phyloP scores from a whole-genome alignment of 192 early-diverging fungal species.

The Backusella mclennaniae region DNA sequence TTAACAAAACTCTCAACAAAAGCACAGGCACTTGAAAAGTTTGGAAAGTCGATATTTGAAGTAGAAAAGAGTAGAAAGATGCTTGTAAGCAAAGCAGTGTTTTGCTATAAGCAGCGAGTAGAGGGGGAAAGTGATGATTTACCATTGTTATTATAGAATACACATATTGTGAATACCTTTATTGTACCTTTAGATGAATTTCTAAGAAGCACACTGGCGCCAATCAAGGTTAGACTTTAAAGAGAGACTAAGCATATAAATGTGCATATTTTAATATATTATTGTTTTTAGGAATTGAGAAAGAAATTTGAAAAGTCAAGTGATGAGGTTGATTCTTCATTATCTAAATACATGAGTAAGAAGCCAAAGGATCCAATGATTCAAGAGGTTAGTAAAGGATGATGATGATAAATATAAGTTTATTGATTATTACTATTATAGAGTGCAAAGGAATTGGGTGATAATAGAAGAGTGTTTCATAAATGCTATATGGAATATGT shows the following conservation, averaged over 20 bases:
- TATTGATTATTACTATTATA: constrained; percentile 18
- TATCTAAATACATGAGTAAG: constrained; percentile 61
- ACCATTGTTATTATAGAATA: constrained; percentile 36
- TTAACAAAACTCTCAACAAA: not conserved
- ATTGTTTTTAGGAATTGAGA: constrained; percentile 46
- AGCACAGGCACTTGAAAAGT: constrained; percentile 53
- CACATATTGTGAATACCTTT: constrained; percentile 68
- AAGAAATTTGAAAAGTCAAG: constrained; percentile 60
- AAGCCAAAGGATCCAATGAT: constrained; percentile 57
- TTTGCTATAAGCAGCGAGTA: not conserved
- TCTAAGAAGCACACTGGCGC: constrained; percentile 50
- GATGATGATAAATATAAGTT: not conserved
- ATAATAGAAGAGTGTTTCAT: constrained; percentile 62
- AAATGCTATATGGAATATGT: constrained; percentile 61
- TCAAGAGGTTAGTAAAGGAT: constrained; percentile 44
- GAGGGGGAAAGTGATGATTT: not conserved
- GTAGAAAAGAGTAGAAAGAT: constrained; percentile 53
- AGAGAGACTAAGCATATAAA: not conserved
- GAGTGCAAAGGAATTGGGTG: constrained; percentile 56
- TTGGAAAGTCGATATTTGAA: constrained; percentile 52
- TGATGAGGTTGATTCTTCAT: constrained; percentile 58
- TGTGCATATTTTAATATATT: not conserved
- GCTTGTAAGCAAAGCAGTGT: constrained; percentile 41
- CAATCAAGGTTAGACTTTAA: constrained; percentile 48
- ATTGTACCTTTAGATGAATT: constrained; percentile 67